Base-by-base conservation (phyloP, 2,329 filamentous ascomycete genomes). In the Aureobasidium subglaciale region DNA sequence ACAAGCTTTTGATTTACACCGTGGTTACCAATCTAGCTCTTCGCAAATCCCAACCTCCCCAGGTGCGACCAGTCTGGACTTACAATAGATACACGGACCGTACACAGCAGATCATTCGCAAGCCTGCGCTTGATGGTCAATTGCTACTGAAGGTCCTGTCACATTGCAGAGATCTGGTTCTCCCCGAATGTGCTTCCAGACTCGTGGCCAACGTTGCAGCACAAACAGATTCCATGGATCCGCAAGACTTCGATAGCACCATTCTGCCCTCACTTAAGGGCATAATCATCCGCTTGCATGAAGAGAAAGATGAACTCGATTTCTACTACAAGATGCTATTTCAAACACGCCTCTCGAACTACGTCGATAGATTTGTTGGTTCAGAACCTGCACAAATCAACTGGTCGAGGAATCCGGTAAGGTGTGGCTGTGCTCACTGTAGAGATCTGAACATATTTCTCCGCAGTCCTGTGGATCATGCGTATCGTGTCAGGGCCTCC, bases 351-450 rank as follows among this genome's bases (percentile, higher is more conserved):
- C 49, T 53, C 8, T 16, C 25, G 13, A 16, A 22, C 4, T 53
- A 53, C 8, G 18, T 53, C 20, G 3, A 5, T 4, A 35, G 49
- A 2, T 42, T 18, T 20, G 49, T 53, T 25, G 38, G 37, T 1
- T 15, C 32, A n/a, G 27, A 53, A 13, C 49, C 49, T 13, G 20
- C 42, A 7, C 49, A 53, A 10, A 53, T 35, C 22, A 53, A 53
- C 18, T 53, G 49, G 49, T 38, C 29, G 9, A 37, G 49, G 4
- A 42, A 53, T 13, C 27, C 11, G 8, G 35, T 53, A 4, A 27
- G 35, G 9, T 53, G 49, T 27, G 25, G 24, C 20, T 42, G 49
- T 18, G 18, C n/a, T 20, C 25, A 53, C 16, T 53, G 49, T 13
- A 34, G 8, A 11, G 18, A 16, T 20, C 20, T 53, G 6, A 53